phyloP scores from a whole-genome alignment of 2,329 filamentous ascomycete species.

The Dactylellina cionopaga region DNA sequence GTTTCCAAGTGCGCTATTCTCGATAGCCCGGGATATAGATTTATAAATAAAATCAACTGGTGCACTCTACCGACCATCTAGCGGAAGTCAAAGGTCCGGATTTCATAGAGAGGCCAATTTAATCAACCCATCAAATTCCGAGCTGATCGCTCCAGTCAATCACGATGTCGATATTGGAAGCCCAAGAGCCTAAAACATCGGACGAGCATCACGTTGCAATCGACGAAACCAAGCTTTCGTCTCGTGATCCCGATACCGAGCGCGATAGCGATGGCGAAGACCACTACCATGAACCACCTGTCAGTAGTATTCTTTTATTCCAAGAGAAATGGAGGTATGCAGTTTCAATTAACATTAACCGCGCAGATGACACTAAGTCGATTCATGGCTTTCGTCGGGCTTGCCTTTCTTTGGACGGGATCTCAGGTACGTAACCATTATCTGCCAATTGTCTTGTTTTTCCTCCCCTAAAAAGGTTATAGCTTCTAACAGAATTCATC shows the following conservation, averaged over 20 bases:
- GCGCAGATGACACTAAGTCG: slow-evolving; percentile 19
- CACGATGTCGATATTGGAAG: slow-evolving; percentile 2
- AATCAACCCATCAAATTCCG: not conserved
- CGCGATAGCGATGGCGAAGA: slow-evolving; percentile 10
- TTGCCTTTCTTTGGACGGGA: slow-evolving; percentile 34
- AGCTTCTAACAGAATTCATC: not conserved
- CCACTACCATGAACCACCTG: slow-evolving; percentile 5
- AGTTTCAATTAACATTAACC: not conserved
- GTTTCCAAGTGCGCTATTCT: not conserved
- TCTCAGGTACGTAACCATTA: slow-evolving; percentile 6
- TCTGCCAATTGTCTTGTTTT: not conserved
- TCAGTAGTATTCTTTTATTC: not conserved
- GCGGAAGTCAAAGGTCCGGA: not conserved
- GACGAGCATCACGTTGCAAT: not conserved
- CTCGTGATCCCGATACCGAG: not conserved
- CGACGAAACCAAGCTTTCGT: not conserved
- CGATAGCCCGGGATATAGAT: not conserved
- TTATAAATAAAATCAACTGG: not conserved
- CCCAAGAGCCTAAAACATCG: not conserved
- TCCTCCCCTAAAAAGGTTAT: no score
- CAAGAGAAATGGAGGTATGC: not conserved
- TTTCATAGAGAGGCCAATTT: not conserved
- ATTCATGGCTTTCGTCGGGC: slow-evolving; percentile 35
- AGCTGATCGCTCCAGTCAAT: slow-evolving; percentile 3
- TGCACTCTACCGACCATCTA: not conserved